phyloP scores from a whole-genome alignment of 495 filamentous ascomycete genomes.

The Durotheca rogersii region DNA sequence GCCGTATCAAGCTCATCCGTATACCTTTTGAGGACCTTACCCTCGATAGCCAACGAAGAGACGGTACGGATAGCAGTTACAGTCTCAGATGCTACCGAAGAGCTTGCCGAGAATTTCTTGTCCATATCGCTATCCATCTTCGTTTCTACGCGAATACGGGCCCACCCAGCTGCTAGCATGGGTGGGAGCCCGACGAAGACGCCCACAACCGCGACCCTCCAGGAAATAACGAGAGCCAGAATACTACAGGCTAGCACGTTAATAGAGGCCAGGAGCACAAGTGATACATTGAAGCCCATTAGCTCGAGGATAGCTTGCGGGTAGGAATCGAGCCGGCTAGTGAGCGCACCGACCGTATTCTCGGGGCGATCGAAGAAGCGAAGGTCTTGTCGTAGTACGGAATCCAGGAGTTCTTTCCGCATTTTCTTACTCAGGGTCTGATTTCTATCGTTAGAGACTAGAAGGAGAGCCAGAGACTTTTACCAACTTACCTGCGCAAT shows the following conservation, averaged over 20 bases:
- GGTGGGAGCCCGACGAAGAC: conserved; percentile 34
- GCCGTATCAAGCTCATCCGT: neutral
- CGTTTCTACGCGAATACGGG: conserved; percentile 39
- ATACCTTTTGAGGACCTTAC: conserved; percentile 31
- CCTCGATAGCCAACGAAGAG: conserved; percentile 48
- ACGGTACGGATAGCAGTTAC: conserved; percentile 58
- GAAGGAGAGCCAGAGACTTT: no score
- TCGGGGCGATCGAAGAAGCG: neutral
- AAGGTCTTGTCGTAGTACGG: neutral
- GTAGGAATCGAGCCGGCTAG: conserved; percentile 49
- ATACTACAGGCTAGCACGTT: conserved; percentile 34
- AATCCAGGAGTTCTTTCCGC: neutral
- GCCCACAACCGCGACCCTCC: conserved; percentile 43
- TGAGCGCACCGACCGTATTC: conserved; percentile 46
- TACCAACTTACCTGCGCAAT: neutral
- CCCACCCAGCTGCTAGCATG: conserved; percentile 36
- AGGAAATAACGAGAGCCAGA: conserved; percentile 42
- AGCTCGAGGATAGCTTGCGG: conserved; percentile 55
- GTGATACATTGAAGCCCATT: conserved; percentile 40
- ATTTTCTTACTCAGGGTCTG: neutral
- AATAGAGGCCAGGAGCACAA: conserved; percentile 32
- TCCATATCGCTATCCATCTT: conserved; percentile 31
- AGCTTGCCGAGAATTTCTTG: conserved; percentile 22
- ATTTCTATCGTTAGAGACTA: no score
- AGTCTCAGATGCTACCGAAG: conserved; percentile 52